phyloP scores from a whole-genome alignment of 331 rosid species.

The Ulmus americana region DNA sequence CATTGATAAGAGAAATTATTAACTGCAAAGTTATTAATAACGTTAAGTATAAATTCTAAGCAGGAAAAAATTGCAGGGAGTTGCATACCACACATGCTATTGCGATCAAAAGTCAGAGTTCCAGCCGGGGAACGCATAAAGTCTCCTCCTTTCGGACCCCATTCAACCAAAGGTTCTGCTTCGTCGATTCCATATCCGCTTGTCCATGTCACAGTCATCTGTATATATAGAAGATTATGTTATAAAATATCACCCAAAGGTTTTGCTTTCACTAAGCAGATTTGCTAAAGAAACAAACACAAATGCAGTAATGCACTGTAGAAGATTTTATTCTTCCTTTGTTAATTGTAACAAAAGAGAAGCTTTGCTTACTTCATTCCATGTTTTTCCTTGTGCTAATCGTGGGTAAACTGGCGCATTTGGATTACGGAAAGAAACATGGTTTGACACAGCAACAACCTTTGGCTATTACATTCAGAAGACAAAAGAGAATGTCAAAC shows the following conservation, averaged over 20 bases:
- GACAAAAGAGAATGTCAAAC: neutral
- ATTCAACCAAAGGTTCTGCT: constrained; percentile 73
- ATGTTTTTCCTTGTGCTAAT: constrained; percentile 70
- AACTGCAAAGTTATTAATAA: too few species aligned
- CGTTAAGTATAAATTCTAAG: neutral
- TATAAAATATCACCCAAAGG: neutral
- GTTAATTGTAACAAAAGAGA: too few species aligned
- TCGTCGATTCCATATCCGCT: constrained; percentile 67
- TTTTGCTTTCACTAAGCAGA: neutral
- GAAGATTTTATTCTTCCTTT: too few species aligned
- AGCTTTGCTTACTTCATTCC: constrained; percentile 63
- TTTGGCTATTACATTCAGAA: constrained; percentile 50
- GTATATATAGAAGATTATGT: constrained; percentile 20
- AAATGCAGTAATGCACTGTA: too few species aligned
- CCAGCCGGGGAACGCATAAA: constrained; percentile 54
- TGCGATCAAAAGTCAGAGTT: constrained; percentile 59
- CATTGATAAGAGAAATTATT: neutral
- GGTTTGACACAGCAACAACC: constrained; percentile 64
- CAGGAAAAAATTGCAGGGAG: neutral
- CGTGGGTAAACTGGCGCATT: constrained; percentile 89
- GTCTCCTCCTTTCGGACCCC: constrained; percentile 63
- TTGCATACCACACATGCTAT: constrained; percentile 69
- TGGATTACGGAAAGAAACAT: constrained; percentile 60
- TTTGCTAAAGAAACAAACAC: too few species aligned
- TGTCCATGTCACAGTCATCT: constrained; percentile 97